Evolutionary conservation across 106 monocot genomes (phyloP).

Genomic region (Platanthera guangdongensis): DNA sequence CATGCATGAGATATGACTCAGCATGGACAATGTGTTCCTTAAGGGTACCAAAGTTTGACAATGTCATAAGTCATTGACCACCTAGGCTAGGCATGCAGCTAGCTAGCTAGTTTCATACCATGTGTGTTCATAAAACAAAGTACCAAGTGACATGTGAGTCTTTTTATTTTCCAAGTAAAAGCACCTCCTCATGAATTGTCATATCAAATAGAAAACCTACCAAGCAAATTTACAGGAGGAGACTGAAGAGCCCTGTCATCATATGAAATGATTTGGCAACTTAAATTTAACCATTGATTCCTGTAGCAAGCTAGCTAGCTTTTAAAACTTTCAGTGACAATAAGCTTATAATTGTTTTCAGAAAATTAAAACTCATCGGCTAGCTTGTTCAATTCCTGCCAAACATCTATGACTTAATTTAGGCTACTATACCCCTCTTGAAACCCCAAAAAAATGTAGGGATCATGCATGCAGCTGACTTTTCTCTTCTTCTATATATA

Average conservation of each 20-base stretch:
- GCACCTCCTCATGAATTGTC: slow-evolving; percentile 1
- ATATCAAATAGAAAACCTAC: not conserved
- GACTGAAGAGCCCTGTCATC: not conserved
- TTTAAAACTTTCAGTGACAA: not conserved
- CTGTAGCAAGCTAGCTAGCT: too few relatives aligned
- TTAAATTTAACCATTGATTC: not conserved
- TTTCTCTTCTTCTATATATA: too few relatives aligned
- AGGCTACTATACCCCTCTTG: too few relatives aligned
- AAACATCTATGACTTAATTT: too few relatives aligned
- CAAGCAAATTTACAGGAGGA: not conserved
- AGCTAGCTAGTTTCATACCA: not conserved
- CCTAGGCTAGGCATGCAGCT: not conserved
- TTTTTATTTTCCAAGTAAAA: not conserved
- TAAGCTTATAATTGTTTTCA: not conserved
- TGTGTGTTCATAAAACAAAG: not conserved
- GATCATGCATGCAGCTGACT: too few relatives aligned
- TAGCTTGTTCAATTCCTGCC: too few relatives aligned
- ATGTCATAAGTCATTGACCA: not conserved
- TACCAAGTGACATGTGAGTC: not conserved
- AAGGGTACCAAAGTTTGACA: not conserved
- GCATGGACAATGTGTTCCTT: not conserved
- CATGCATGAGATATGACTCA: not conserved
- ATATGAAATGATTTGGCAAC: not conserved
- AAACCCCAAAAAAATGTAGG: too few relatives aligned
- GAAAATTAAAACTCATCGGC: too few relatives aligned